Evolutionary conservation across 1,139 yeast species (phyloP), one percentile per base, ranked within the genome.

Genomic region (Hyphopichia khmerensis): DNA sequence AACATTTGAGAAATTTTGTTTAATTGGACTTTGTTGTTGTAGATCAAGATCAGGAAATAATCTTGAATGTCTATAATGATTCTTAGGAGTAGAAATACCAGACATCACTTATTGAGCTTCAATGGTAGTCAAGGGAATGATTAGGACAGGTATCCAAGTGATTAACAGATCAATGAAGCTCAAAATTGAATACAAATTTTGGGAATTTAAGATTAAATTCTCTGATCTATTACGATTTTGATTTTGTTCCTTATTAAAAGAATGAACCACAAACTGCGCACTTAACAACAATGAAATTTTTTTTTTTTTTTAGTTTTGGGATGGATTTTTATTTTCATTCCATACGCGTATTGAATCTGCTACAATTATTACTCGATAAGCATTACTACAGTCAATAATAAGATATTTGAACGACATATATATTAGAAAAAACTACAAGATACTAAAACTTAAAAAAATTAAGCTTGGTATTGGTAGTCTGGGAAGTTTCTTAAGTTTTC

Each of bases 401-500:
- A n/a, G n/a, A n/a, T n/a, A 21, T 21, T 26, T 26, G 29, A 26
- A 26, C 29, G 29, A 26, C 29, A 26, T 26, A 26, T 26, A 26
- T 26, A n/a, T n/a, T n/a, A n/a, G n/a, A 7, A 26, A 13, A 9
- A 9, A 26, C 29, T 26, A 26, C 11, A 26, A 26, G n/a, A 26
- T 26, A 26, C 29, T 26, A 11, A 26, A 26, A 11, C n/a, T 4
- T 21, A 21, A 27, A 27, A 33, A 18, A 57, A 54, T 55, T 65
- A 63, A 62, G 68, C 77, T 57, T 75, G 67, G 72, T 70, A 74
- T 63, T 82, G 85, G 87, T 71, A 87, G 69, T 88, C 88, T 75
- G 99, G 99, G 96, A 93, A 93, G 72, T 84, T 87, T 69, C 77
- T 79, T 82, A 90, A 81, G 93, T 91, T 89, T 66, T 80, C 77